phyloP scores from a whole-genome alignment of 2,329 filamentous ascomycete species.

The Colletotrichum sublineola region DNA sequence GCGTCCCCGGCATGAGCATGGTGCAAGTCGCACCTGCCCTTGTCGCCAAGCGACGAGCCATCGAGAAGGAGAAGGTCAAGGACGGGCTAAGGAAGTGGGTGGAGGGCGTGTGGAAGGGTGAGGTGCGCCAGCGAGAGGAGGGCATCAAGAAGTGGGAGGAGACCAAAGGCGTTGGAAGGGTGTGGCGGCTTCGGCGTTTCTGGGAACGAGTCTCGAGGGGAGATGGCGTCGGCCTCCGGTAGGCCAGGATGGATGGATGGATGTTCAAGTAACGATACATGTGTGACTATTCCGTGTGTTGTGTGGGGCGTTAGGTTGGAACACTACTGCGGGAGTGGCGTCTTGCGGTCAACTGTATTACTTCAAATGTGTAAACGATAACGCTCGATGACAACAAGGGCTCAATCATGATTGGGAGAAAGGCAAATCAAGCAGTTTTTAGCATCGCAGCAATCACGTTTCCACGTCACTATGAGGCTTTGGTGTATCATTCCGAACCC shows the following conservation, averaged over 20 bases:
- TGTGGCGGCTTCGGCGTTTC: conserved; percentile 73
- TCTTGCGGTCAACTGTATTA: not conserved
- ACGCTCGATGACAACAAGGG: conserved; percentile 8
- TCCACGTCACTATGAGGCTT: too few species aligned
- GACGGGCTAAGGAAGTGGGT: conserved; percentile 76
- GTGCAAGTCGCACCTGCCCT: conserved; percentile 69
- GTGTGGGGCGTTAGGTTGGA: conserved; percentile 4
- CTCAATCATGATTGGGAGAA: not conserved
- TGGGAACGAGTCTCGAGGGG: conserved; percentile 73
- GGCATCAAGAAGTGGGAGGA: conserved; percentile 63
- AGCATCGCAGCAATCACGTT: not conserved
- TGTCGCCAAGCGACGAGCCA: conserved; percentile 71
- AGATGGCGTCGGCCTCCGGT: conserved; percentile 45
- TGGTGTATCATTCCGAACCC: not conserved
- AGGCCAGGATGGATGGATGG: conserved; percentile 2
- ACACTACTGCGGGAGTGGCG: conserved; percentile 11
- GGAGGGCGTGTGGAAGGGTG: conserved; percentile 67
- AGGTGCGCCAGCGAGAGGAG: conserved; percentile 65
- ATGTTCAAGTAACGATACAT: not conserved
- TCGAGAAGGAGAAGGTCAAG: conserved; percentile 77
- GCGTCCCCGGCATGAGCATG: conserved; percentile 61
- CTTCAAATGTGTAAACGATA: conserved; percentile 11
- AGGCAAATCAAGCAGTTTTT: not conserved
- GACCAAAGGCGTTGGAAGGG: conserved; percentile 65
- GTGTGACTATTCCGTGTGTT: not conserved